Evolutionary conservation across 192 early-diverging fungal genomes (phyloP), one percentile per base, ranked within the genome.

Genomic region (Coemansia guatemalensis): DNA sequence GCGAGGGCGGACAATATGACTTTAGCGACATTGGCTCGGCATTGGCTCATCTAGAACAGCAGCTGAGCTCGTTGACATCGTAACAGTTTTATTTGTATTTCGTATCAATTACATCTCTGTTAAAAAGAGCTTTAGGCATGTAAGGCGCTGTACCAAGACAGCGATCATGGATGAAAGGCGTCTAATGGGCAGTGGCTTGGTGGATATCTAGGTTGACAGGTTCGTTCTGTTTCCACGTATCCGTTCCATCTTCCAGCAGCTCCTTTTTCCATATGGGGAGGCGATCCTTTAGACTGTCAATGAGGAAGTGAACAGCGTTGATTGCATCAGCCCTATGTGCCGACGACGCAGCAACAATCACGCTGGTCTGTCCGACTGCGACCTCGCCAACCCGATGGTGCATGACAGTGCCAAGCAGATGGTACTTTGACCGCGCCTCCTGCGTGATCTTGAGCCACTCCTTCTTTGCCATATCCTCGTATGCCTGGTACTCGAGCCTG

Each of bases 251-350:
- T 11, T 83, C 83, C 62, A 96, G 91, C 2, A 90, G 63, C 70
- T 98, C 96, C 68, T 91, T 92, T 66, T 98, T 98, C 96, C 96
- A 98, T 39, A 98, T 92, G 4, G 94, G 94, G 56, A 90, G 85
- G 20, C 83, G 73, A 0, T 72, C 85, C 72, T 98, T 98, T n/a
- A 98, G 81, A 54, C 93, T 85, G 58, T 98, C 89, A 54, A 98
- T 93, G 48, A 98, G 77, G 81, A 86, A 95, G 39, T 85, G 87
- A 0, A 88, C 84, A 2, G 93, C 89, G 25, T 83, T 81, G 25
- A 96, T 75, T 0, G 90, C 90, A 55, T 92, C 92, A 24, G 76
- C 79, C 7, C 96, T 77, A 68, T 96, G 95, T 0, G 90, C 86
- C 17, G 87, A 88, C 1, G 89, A 90, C 14, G 86, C 89, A 0